Base-by-base conservation (phyloP, 2,329 filamentous ascomycete genomes). In the Albifimbria verrucaria region DNA sequence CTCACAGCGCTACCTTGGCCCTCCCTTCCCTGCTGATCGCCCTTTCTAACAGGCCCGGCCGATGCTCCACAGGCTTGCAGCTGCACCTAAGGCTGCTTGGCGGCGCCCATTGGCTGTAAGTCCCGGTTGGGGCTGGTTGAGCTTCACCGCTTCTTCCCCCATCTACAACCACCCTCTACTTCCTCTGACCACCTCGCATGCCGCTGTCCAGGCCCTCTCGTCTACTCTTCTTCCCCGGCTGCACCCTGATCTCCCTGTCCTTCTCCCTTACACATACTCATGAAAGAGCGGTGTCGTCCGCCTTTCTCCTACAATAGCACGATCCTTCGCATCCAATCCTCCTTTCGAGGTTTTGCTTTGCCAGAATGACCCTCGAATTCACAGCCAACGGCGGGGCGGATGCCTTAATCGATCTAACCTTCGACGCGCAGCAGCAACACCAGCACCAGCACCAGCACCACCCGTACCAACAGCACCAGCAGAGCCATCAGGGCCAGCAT, bases 341-440 rank as follows among this genome's bases (percentile, higher is more conserved):
- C 62, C 63, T 68, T 58, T 60, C 64, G 60, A 64, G 62, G 62
- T 65, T 60, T 58, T 59, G 67, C 63, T 63, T 66, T 62, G 61
- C 63, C 68, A 75, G 67, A 66, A 75, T 77, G 83, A 79, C 77
- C 72, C 79, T 81, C 75, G 80, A 85, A 67, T 86, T 82, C 74
- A 79, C 79, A 71, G 66, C 73, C 68, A 74, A 75, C 67, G 77
- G 76, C 71, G 68, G 71, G 66, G 78, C 77, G 70, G 81, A 86
- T 69, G 80, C 76, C 67, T 77, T 86, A 66, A 67, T 86, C 66
- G 82, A 86, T 66, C 75, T 86, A 66, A 78, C 72, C 62, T 86
- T 79, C 72, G 80, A 86, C 68, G 77, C 77, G 64, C 77, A 78
- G 66, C 82, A 81, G 65, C 76, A 63, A 61, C 61, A 63, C 55